Evolutionary conservation across 176 grass and related monocot genomes (phyloP).

Genomic region (Phyllostachys edulis): DNA sequence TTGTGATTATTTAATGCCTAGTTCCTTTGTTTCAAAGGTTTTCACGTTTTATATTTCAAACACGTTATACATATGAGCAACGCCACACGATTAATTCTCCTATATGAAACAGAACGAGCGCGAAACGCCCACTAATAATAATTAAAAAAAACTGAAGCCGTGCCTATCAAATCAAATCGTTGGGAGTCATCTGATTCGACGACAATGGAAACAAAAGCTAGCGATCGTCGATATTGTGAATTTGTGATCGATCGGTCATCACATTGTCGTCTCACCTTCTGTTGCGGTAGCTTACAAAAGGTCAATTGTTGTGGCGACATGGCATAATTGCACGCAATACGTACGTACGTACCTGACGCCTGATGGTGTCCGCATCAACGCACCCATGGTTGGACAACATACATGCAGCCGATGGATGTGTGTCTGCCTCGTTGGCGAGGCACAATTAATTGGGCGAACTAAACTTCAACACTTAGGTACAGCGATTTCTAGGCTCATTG

Average conservation of each 20-base stretch:
- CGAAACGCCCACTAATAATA: not conserved
- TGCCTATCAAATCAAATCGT: not conserved
- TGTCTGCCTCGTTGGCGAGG: not conserved
- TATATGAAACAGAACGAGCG: not conserved
- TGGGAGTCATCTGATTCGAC: not conserved
- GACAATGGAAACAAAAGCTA: not conserved
- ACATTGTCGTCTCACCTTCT: conserved; percentile 3
- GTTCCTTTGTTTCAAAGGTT: not conserved
- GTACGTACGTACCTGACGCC: not conserved
- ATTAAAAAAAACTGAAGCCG: not conserved
- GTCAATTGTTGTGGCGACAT: not conserved
- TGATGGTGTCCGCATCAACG: conserved; percentile 2
- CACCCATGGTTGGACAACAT: not conserved
- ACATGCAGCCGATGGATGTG: not conserved
- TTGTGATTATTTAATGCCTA: not conserved
- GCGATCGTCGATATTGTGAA: not conserved
- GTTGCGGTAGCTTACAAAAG: too few species aligned
- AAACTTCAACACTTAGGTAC: not conserved
- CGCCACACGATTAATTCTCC: not conserved
- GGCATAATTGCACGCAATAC: not conserved
- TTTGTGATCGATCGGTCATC: not conserved
- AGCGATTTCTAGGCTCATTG: not conserved
- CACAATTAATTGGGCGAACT: not conserved
- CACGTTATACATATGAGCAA: not conserved
- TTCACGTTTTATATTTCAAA: not conserved